Base-by-base conservation (phyloP, 1,284 basidiomycete species). In the Rhodotorula glutinis region DNA sequence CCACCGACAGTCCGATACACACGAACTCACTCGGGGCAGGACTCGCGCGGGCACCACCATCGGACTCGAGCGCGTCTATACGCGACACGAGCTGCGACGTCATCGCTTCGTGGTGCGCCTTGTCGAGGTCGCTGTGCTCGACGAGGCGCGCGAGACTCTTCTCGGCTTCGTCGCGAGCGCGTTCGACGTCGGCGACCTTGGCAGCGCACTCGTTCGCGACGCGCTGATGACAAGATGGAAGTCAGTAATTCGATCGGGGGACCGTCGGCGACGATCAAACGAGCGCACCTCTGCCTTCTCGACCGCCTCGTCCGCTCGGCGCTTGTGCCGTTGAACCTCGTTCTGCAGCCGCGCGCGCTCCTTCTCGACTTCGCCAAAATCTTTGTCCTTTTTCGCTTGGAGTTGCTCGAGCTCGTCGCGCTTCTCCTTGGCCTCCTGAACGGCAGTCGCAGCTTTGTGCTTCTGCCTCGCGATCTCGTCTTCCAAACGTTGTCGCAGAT, bases 391-490 rank as follows among this genome's bases (percentile, higher is more conserved):
- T 25, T 41, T 44, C 19, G 25, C 41, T 27, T 30, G 41, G 13
- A 57, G 16, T 27, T 57, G 55, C 23, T 44, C 41, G 27, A 51
- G 46, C 33, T 51, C 57, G 23, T 58, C 57, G 27, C 19, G 30
- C 44, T 44, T 46, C 44, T 57, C 56, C 30, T 47, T 29, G 29
- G 44, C 44, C 21, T 57, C 55, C 27, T 23, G 41, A 8, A 21
- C 55, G 17, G 56, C 56, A 23, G 44, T 29, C 23, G 21, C 14
- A 3, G 30, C 29, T 13, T 11, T 19, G 14, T 44, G 29, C 44
- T 57, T 57, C 44, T 57, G 56, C 56, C 44, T 57, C 25, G 56
- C 56, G 8, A 47, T 30, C 44, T 57, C 56, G 30, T 47, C 56
- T 29, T 57, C 44, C 29, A 47, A 30, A 3, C 44, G 44, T 29